Evolutionary conservation across 2,329 filamentous ascomycete species (phyloP).

Genomic region (Colletotrichum tamarilloi): DNA sequence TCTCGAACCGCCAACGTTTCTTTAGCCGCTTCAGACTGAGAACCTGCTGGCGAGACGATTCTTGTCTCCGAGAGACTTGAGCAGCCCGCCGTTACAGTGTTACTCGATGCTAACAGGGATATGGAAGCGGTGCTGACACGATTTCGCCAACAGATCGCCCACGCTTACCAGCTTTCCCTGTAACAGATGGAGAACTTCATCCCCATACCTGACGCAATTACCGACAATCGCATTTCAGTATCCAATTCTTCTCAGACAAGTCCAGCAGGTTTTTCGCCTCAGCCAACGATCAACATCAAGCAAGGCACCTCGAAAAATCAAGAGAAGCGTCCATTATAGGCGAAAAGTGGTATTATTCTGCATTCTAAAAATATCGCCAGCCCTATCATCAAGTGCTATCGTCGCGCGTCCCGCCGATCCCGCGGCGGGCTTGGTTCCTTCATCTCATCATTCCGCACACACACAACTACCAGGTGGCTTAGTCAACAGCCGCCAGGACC

Average conservation of each 20-base stretch:
- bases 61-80: constrained; percentile 17
- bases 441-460: background rate
- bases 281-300: background rate
- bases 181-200: background rate
- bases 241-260: background rate
- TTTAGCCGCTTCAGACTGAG: constrained; percentile 3
- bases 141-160: background rate
- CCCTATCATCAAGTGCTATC: background rate
- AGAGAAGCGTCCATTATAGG: background rate
- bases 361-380: constrained; percentile 7
- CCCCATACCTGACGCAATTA: background rate
- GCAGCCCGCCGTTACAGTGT: background rate
- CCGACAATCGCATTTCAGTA: background rate
- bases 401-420: constrained; percentile 2
- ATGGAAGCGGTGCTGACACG: background rate
- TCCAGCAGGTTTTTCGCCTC: background rate
- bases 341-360: background rate
- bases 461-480: background rate
- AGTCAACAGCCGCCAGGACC: constrained; percentile 2
- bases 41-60: constrained; percentile 13
- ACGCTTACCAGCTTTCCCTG: background rate
- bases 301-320: background rate
- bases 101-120: constrained; percentile 2
- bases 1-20: constrained; percentile 8
- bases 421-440: constrained; percentile 1